Percentiles rank a stretch among this genome's conserved stretches.
Conservation (phyloP, 73 alveolate species). For the Paramecium tetraurelia region DNA sequence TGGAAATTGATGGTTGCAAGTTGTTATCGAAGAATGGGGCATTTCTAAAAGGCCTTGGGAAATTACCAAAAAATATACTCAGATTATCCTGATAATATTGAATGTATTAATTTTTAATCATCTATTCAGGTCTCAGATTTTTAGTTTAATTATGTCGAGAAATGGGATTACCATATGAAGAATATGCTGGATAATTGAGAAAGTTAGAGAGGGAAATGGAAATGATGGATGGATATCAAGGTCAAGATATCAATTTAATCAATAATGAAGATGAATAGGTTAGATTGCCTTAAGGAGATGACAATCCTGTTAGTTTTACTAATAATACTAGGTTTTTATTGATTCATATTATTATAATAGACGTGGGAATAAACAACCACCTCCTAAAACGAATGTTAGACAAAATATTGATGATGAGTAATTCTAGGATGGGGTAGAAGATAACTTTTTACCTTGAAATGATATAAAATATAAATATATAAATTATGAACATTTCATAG, state of each 20-base stretch:
- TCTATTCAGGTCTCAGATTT: slow-evolving; percentile 43
- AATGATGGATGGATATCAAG: slow-evolving; percentile 43
- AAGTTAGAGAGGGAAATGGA: slow-evolving; percentile 50
- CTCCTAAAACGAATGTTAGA: not conserved
- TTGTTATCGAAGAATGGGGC: slow-evolving; percentile 76
- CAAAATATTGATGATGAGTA: not conserved
- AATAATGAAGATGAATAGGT: slow-evolving; percentile 10
- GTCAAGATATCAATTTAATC: not conserved
- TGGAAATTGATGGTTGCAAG: slow-evolving; percentile 98
- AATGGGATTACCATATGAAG: slow-evolving; percentile 58
- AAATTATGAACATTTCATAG: not conserved
- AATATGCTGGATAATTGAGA: slow-evolving; percentile 60
- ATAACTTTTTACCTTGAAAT: not conserved
- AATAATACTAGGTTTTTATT: slow-evolving; percentile 10
- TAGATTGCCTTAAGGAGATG: slow-evolving; percentile 20
- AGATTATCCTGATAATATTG: slow-evolving; percentile 90
- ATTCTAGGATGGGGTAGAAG: slow-evolving; percentile 19
- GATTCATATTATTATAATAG: not conserved
- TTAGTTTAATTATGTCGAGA: slow-evolving; percentile 39
- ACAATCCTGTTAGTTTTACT: not conserved
- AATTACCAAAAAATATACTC: slow-evolving; percentile 78
- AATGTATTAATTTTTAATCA: slow-evolving; percentile 72
- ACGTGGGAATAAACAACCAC: not conserved
- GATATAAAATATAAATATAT: not conserved
- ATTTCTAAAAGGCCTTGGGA: slow-evolving; percentile 48